These are phyloP conservation scores for Petrea volubilis DNA, from an alignment of 257 asterid species.

Conservation along the genomic window DNA sequence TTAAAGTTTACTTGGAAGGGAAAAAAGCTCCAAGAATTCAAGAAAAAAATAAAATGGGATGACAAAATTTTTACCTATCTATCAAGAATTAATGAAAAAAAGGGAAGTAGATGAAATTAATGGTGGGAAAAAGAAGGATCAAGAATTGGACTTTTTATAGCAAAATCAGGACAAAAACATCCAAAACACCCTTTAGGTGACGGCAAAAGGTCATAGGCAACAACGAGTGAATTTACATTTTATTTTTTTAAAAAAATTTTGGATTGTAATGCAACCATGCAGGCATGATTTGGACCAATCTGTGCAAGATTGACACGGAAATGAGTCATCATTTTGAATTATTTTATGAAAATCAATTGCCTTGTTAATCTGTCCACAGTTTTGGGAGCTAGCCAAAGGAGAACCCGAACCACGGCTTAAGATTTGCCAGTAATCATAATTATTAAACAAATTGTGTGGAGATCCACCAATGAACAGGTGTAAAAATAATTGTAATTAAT, in stretches of 20 bases:
- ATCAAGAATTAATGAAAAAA: constrained; percentile 4
- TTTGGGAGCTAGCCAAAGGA: constrained; percentile 13
- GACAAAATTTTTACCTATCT: constrained; percentile 21
- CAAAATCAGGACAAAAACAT: constrained; percentile 13
- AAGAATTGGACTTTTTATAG: constrained; percentile 28
- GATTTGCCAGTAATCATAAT: not conserved
- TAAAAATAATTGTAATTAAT: not conserved
- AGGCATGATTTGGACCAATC: not conserved
- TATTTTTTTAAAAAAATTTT: not conserved
- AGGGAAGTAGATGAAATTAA: constrained; percentile 2
- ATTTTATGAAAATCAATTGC: not conserved
- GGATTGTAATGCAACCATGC: not conserved
- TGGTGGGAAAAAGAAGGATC: constrained; percentile 17
- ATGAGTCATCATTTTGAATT: constrained; percentile 29
- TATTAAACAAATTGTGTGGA: not conserved
- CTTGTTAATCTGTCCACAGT: constrained; percentile 14
- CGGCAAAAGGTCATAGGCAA: constrained; percentile 16
- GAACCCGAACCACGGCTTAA: not conserved
- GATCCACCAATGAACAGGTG: not conserved
- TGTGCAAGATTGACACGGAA: constrained; percentile 32
- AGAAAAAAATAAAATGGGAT: not conserved
- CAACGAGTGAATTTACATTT: not conserved
- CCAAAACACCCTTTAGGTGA: constrained; percentile 17
- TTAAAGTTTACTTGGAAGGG: too few species aligned
- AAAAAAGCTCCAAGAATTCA: not conserved